A percentile compares a stretch with the other conserved stretches of the same genome.
phyloP scores from a whole-genome alignment of 306 rosid genomes.

The Prunus armeniaca region DNA sequence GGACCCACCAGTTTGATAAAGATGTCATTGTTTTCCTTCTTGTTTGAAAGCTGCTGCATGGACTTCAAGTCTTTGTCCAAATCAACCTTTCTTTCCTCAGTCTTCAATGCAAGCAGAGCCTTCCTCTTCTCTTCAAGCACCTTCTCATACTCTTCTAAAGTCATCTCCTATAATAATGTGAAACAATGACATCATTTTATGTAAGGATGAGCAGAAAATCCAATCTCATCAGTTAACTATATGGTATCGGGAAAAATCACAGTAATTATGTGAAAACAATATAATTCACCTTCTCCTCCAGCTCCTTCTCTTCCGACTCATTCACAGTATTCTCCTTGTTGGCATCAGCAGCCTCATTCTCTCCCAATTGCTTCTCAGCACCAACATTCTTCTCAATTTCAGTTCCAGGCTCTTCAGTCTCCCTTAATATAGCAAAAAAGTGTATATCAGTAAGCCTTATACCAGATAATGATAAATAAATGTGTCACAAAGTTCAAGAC shows the following conservation, averaged over 20 bases:
- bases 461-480: neutral
- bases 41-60: slow-evolving; percentile 81
- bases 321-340: slow-evolving; percentile 65
- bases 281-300: slow-evolving; percentile 73
- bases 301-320: slow-evolving; percentile 74
- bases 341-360: slow-evolving; percentile 50
- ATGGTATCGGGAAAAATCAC: neutral
- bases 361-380: slow-evolving; percentile 61
- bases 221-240: neutral
- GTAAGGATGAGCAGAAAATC: neutral
- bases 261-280: neutral
- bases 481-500: neutral
- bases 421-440: slow-evolving; percentile 36
- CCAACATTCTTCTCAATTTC: slow-evolving; percentile 65
- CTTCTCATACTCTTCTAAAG: slow-evolving; percentile 88
- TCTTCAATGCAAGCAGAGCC: slow-evolving; percentile 57
- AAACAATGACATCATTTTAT: neutral
- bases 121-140: slow-evolving; percentile 86
- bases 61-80: slow-evolving; percentile 57
- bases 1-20: slow-evolving; percentile 70
- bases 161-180: slow-evolving; percentile 67
- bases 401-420: slow-evolving; percentile 47
- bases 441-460: neutral
- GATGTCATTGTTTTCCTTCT: slow-evolving; percentile 71
- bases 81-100: slow-evolving; percentile 79